Evolutionary conservation across 768 basidiomycete species (phyloP).

Genomic region (Kondoa subrosea): DNA sequence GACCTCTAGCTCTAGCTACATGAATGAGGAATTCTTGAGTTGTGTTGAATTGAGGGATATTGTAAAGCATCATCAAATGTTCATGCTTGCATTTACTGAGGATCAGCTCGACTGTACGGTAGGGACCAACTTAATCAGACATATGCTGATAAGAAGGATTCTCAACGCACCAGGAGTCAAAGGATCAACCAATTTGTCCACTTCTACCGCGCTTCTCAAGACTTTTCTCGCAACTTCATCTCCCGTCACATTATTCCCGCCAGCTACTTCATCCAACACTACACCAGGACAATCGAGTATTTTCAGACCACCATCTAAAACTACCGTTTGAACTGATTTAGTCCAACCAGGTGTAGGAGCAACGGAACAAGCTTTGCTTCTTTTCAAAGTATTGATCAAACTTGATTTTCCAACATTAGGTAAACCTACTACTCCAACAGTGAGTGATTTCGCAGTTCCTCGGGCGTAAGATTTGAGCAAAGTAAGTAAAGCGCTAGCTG

Average conservation of each 20-base stretch:
- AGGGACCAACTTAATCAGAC: not conserved
- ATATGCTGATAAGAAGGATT: not conserved
- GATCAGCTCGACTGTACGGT: conserved; percentile 62
- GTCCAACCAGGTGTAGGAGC: conserved; percentile 92
- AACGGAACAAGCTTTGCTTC: conserved; percentile 80
- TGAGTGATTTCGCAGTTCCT: conserved; percentile 34
- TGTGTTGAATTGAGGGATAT: conserved; percentile 49
- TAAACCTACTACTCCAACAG: conserved; percentile 83
- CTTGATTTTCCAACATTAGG: conserved; percentile 96
- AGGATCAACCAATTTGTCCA: conserved; percentile 79
- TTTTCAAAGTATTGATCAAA: conserved; percentile 78
- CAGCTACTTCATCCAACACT: conserved; percentile 43
- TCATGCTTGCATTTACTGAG: conserved; percentile 50
- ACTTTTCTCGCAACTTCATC: conserved; percentile 40
- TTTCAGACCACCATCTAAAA: conserved; percentile 77
- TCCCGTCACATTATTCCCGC: conserved; percentile 29
- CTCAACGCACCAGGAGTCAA: conserved; percentile 59
- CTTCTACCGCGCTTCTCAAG: conserved; percentile 71
- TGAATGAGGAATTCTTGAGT: conserved; percentile 71
- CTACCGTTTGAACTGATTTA: conserved; percentile 73
- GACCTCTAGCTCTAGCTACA: conserved; percentile 64
- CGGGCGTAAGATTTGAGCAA: conserved; percentile 28
- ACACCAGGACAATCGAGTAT: conserved; percentile 94
- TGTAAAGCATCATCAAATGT: conserved; percentile 69
- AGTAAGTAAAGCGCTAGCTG: conserved; percentile 27